Conservation (phyloP, 306 rosid genomes). For the Urtica urens region DNA sequence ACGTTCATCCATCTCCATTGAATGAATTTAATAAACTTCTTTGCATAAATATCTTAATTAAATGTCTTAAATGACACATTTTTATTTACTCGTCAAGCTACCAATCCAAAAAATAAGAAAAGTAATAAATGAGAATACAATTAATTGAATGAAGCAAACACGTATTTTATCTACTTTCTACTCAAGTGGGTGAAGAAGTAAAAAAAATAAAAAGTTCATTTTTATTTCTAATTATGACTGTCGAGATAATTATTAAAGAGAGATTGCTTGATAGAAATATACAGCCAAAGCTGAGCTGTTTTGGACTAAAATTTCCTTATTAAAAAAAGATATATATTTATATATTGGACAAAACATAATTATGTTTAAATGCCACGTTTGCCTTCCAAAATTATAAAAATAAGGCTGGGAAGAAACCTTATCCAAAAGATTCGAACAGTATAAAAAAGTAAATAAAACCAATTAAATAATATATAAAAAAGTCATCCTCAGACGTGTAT, state of each 20-base stretch:
- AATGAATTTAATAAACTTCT: too few relatives aligned
- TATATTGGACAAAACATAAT: background rate
- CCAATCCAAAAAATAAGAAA: background rate
- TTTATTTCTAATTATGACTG: background rate
- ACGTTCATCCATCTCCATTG: too few relatives aligned
- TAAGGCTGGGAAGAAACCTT: background rate
- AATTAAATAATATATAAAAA: background rate
- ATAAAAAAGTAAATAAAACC: background rate
- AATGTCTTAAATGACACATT: background rate
- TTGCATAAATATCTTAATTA: too few relatives aligned
- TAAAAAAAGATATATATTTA: background rate
- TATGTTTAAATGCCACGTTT: background rate
- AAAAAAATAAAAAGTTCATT: too few relatives aligned
- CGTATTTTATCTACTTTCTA: background rate
- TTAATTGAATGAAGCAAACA: background rate
- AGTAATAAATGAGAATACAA: background rate
- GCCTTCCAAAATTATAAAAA: background rate
- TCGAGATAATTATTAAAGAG: background rate
- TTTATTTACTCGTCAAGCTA: background rate
- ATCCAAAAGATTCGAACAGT: background rate
- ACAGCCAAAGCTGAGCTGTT: conserved; percentile 4
- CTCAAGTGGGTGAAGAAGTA: background rate
- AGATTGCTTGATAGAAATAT: background rate
- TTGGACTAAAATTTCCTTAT: background rate
- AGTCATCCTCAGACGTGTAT: background rate